These are phyloP conservation scores for Trichophyton benhamiae DNA, from an alignment of 2,329 filamentous ascomycete species.

Conservation along the genomic window DNA sequence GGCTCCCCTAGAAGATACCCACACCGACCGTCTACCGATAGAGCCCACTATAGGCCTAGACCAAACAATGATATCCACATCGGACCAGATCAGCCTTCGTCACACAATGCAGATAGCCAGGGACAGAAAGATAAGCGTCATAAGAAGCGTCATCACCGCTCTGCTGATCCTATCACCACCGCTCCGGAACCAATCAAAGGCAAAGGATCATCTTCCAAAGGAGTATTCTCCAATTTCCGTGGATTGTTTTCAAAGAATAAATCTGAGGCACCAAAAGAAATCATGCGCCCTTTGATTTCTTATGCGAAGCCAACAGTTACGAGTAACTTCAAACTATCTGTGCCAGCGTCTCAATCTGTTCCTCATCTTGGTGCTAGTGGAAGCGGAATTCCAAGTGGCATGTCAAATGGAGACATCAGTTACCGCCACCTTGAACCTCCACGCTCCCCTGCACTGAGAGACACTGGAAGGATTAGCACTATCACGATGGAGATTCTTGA, in stretches of 20 bases:
- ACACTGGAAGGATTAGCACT: conserved; percentile 11
- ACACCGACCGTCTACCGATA: conserved; percentile 3
- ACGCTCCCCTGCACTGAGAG: conserved; percentile 9
- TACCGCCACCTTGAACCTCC: neutral
- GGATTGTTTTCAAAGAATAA: conserved; percentile 15
- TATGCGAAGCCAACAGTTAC: neutral
- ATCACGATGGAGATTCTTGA: conserved; percentile 14
- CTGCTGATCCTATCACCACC: neutral
- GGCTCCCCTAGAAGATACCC: conserved; percentile 6
- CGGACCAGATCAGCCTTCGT: neutral
- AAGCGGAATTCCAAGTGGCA: neutral
- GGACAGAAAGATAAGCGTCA: neutral
- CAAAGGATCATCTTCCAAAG: conserved; percentile 7
- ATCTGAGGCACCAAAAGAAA: conserved; percentile 5
- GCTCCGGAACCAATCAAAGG: neutral
- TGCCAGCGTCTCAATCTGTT: neutral
- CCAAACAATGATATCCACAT: conserved; percentile 4
- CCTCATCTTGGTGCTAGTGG: neutral
- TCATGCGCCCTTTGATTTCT: neutral
- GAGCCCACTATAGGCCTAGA: conserved; percentile 6
- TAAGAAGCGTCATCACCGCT: neutral
- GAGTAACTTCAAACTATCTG: neutral
- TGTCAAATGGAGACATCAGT: neutral
- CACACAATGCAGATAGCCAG: neutral
- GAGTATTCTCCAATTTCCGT: conserved; percentile 14